Conservation (phyloP, 164 flowering plant species). For the Stephania japonica region DNA sequence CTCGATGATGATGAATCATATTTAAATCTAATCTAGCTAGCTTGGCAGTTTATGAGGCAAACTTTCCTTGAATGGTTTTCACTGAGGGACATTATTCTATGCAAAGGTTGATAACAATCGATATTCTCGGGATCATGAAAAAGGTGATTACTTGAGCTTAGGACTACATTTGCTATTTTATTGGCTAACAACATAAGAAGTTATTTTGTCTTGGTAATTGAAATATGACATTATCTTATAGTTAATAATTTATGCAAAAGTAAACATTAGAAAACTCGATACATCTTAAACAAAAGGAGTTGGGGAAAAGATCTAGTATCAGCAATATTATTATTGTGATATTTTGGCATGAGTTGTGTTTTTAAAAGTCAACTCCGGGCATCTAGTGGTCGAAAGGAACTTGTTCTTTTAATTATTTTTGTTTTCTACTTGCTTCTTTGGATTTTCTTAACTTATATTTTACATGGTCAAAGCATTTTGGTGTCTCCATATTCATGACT, state of each 20-base stretch:
- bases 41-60: too few species aligned
- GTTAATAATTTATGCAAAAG: too few species aligned
- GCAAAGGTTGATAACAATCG: too few species aligned
- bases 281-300: neutral
- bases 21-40: too few species aligned
- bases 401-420: neutral
- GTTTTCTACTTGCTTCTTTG: neutral
- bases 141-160: neutral
- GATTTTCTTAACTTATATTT: neutral
- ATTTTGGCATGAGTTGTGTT: neutral
- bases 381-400: neutral
- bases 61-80: too few species aligned
- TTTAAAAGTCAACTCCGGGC: neutral
- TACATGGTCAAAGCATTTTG: neutral
- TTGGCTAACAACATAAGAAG: neutral
- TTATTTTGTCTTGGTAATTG: neutral
- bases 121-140: too few species aligned
- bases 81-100: too few species aligned
- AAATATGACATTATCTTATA: too few species aligned
- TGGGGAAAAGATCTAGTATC: neutral
- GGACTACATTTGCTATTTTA: neutral
- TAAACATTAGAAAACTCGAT: neutral
- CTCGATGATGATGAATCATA: too few species aligned
- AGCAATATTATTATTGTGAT: neutral
- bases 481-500: neutral